Percentiles rank a stretch among this genome's conserved stretches.
These are phyloP conservation scores for Phaeosphaeriaceae sp. DNA, from an alignment of 2,329 filamentous ascomycete genomes.

Conservation along the genomic window DNA sequence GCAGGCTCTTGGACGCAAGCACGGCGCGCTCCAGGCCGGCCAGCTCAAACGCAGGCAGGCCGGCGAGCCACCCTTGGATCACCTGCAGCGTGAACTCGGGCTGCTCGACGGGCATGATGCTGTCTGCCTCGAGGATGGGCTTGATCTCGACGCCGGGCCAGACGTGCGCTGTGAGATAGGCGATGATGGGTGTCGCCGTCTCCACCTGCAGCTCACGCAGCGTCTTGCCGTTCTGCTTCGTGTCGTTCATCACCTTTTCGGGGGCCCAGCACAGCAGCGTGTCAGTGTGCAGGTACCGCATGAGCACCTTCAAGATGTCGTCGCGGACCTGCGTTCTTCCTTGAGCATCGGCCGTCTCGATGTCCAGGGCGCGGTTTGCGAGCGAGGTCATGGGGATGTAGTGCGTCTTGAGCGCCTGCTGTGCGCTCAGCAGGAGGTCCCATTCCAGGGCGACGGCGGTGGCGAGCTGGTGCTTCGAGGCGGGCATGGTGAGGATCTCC, in stretches of 20 bases:
- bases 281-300: conserved; percentile 92
- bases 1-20: conserved; percentile 84
- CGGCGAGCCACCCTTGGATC: conserved; percentile 77
- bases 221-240: conserved; percentile 54
- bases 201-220: conserved; percentile 76
- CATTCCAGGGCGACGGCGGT: conserved; percentile 89
- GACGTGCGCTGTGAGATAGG: conserved; percentile 72
- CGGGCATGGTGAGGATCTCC: conserved; percentile 73
- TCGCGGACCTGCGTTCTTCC: conserved; percentile 63
- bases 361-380: conserved; percentile 81
- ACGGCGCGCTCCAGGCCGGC: conserved; percentile 85
- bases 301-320: conserved; percentile 70
- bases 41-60: conserved; percentile 78
- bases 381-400: conserved; percentile 90
- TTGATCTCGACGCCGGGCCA: conserved; percentile 84
- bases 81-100: conserved; percentile 76
- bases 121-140: conserved; percentile 80
- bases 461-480: conserved; percentile 80
- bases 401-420: conserved; percentile 85
- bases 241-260: conserved; percentile 58
- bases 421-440: conserved; percentile 81
- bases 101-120: conserved; percentile 79
- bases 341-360: conserved; percentile 69
- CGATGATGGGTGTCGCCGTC: conserved; percentile 73
- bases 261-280: conserved; percentile 90